These are phyloP conservation scores for Ophiostoma pallidulum DNA, from an alignment of 2,329 filamentous ascomycete species.

Conservation along the genomic window DNA sequence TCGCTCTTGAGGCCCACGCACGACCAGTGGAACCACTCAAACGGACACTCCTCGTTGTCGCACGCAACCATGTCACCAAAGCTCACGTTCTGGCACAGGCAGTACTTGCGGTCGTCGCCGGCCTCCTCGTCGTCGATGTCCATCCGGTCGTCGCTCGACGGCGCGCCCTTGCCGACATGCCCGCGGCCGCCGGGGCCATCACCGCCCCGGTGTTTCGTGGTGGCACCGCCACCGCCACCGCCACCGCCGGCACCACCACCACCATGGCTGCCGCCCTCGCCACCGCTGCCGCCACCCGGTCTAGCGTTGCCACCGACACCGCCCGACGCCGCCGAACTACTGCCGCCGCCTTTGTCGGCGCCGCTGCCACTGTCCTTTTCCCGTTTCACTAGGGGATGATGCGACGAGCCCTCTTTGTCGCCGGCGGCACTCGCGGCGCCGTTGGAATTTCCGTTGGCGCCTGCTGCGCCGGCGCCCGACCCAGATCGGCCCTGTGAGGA, in stretches of 20 bases:
- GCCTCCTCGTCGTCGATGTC: conserved; percentile 59
- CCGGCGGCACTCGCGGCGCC: conserved; percentile 1
- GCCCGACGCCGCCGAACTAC: background rate
- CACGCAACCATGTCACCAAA: conserved; percentile 86
- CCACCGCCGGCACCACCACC: conserved; percentile 1
- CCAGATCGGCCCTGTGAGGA: conserved; percentile 17
- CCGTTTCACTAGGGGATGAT: conserved; percentile 10
- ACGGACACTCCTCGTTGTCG: conserved; percentile 72
- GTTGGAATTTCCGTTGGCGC: background rate
- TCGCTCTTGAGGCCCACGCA: conserved; percentile 61
- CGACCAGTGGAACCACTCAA: conserved; percentile 83
- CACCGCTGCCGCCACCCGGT: conserved; percentile 7
- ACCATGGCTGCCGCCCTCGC: background rate
- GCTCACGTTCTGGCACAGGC: conserved; percentile 72
- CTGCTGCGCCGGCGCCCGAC: conserved; percentile 3
- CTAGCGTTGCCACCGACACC: conserved; percentile 16
- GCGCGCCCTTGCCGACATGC: conserved; percentile 17
- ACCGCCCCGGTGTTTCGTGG: conserved; percentile 9
- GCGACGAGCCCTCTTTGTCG: conserved; percentile 10
- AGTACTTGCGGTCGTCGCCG: conserved; percentile 72
- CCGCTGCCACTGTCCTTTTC: conserved; percentile 8
- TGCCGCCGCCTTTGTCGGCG: background rate
- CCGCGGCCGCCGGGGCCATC: conserved; percentile 4
- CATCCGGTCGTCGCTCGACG: conserved; percentile 40
- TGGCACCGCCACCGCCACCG: background rate